Evolutionary conservation across 305 asterid species (phyloP).

Genomic region (Euphrasia arctica): DNA sequence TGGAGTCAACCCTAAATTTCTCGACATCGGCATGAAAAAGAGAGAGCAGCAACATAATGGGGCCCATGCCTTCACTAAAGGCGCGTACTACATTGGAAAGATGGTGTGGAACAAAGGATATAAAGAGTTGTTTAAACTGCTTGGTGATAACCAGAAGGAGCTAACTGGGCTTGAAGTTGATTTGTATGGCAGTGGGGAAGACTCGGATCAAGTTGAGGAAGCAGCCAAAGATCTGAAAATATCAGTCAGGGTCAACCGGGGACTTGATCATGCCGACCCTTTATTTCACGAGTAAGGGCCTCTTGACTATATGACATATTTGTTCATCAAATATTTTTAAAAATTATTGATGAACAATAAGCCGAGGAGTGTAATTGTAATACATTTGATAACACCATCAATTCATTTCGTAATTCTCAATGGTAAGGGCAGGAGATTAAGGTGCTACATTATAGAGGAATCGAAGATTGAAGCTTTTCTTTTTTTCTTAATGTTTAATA

Average conservation of each 20-base stretch:
- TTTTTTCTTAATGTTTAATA: neutral
- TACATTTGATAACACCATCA: no score
- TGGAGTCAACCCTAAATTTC: constrained; percentile 94
- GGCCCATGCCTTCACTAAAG: constrained; percentile 59
- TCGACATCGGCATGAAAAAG: constrained; percentile 73
- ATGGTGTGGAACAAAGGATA: constrained; percentile 98
- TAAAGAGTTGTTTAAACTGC: constrained; percentile 80
- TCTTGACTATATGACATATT: neutral
- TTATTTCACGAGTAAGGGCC: constrained; percentile 82
- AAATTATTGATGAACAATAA: neutral
- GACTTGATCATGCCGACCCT: constrained; percentile 93
- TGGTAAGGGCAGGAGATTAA: neutral
- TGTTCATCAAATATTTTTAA: neutral
- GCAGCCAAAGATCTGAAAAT: constrained; percentile 68
- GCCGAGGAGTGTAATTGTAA: no score
- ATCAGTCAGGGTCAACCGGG: constrained; percentile 80
- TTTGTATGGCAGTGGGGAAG: constrained; percentile 96
- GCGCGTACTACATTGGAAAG: constrained; percentile 93
- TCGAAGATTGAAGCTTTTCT: neutral
- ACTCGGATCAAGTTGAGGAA: constrained; percentile 69
- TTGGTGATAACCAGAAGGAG: constrained; percentile 69
- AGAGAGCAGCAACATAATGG: constrained; percentile 61
- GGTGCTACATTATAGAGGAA: neutral
- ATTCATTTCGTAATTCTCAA: neutral
- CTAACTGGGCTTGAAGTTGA: constrained; percentile 73